Evolutionary conservation across 2,329 filamentous ascomycete genomes (phyloP).

Genomic region (Mycosphaerelloides madeirae): DNA sequence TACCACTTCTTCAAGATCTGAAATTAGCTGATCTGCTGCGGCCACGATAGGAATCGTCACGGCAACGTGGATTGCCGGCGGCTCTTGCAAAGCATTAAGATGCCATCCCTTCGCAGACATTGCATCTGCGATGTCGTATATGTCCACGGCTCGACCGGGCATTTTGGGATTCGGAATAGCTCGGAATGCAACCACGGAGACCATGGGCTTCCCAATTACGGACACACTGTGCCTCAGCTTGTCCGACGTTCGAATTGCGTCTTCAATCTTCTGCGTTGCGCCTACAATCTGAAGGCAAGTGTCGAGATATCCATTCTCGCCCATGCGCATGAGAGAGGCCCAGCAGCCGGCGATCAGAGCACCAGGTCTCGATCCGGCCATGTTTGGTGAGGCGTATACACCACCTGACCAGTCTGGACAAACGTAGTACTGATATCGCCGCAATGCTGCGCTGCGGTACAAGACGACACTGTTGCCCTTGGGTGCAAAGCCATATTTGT

Average conservation of each 20-base stretch:
- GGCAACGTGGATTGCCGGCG: constrained; percentile 87
- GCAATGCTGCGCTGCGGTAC: constrained; percentile 74
- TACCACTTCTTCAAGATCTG: constrained; percentile 59
- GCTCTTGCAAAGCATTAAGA: constrained; percentile 86
- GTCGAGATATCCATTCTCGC: constrained; percentile 81
- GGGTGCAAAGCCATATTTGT: constrained; percentile 98
- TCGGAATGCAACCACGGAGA: constrained; percentile 84
- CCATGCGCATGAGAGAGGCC: constrained; percentile 83
- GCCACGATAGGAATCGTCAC: constrained; percentile 82
- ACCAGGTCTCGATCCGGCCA: constrained; percentile 86
- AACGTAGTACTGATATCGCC: constrained; percentile 94
- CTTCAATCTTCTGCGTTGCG: constrained; percentile 74
- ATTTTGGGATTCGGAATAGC: constrained; percentile 37
- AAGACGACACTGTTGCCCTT: constrained; percentile 94
- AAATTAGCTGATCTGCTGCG: constrained; percentile 72
- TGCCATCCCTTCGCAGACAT: constrained; percentile 89
- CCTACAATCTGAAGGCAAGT: constrained; percentile 86
- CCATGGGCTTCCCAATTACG: constrained; percentile 77
- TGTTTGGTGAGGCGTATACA: constrained; percentile 88
- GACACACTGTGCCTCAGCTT: constrained; percentile 67
- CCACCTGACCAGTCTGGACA: constrained; percentile 92
- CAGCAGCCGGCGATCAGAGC: constrained; percentile 95
- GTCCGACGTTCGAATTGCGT: constrained; percentile 66
- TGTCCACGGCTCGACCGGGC: constrained; percentile 62
- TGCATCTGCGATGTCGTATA: constrained; percentile 89